Percentiles rank a stretch among this genome's conserved stretches.
phyloP scores from a whole-genome alignment of 2,329 filamentous ascomycete genomes.

The Hymenoscyphus repandus region DNA sequence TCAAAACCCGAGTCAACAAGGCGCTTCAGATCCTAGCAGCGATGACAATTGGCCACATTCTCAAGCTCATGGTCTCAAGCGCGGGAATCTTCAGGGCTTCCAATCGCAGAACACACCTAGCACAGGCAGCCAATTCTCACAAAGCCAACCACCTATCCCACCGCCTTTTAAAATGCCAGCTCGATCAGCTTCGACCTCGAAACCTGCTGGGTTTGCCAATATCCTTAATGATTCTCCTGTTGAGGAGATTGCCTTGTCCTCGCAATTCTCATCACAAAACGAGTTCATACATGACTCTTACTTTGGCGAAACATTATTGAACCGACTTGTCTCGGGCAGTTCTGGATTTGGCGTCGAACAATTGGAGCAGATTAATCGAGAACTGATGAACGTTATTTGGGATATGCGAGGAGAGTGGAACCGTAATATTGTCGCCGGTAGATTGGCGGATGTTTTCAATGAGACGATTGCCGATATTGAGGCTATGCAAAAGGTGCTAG shows the following conservation, averaged over 20 bases:
- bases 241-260: conserved; percentile 24
- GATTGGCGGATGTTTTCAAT: conserved; percentile 68
- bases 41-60: conserved; percentile 54
- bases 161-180: conserved; percentile 35
- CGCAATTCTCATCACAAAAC: conserved; percentile 27
- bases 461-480: conserved; percentile 65
- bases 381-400: conserved; percentile 90
- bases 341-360: conserved; percentile 66
- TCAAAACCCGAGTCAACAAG: conserved; percentile 15
- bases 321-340: conserved; percentile 22
- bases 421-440: conserved; percentile 63
- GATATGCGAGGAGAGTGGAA: conserved; percentile 75
- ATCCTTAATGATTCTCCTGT: conserved; percentile 29
- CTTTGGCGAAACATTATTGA: conserved; percentile 23
- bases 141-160: conserved; percentile 27
- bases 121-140: conserved; percentile 27
- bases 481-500: conserved; percentile 28
- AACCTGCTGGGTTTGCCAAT: conserved; percentile 24
- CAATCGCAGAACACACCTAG: conserved; percentile 30
- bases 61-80: conserved; percentile 48
- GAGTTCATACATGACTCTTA: conserved; percentile 38
- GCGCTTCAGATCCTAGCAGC: conserved; percentile 37
- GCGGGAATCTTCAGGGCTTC: conserved; percentile 31
- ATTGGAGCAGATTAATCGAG: conserved; percentile 85
- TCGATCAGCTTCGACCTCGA: conserved; percentile 21